Conservation (phyloP, 1,139 yeast genomes). For the Yamadazyma dushanensis region DNA sequence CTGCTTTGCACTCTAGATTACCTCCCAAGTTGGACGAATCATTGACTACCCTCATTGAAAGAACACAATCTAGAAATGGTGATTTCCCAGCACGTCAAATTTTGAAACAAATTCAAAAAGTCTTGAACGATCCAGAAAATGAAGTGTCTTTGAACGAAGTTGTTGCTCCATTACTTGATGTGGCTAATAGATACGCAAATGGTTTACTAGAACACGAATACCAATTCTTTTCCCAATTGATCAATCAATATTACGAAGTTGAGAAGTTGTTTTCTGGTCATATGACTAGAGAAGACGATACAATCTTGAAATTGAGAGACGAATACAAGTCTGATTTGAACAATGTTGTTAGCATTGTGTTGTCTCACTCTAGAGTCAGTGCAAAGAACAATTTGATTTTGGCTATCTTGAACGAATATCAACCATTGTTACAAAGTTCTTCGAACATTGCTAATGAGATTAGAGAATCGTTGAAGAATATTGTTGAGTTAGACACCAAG, state of each 20-base stretch:
- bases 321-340: constrained; percentile 76
- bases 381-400: constrained; percentile 88
- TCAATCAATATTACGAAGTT: constrained; percentile 71
- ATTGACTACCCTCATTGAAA: constrained; percentile 63
- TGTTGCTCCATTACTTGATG: constrained; percentile 69
- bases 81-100: constrained; percentile 94
- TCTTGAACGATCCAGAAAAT: constrained; percentile 47
- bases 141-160: constrained; percentile 54
- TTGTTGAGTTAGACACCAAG: constrained; percentile 87
- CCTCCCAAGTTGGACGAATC: constrained; percentile 74
- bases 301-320: constrained; percentile 81
- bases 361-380: constrained; percentile 91
- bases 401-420: constrained; percentile 81
- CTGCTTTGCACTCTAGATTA: constrained; percentile 90
- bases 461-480: constrained; percentile 67
- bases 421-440: constrained; percentile 67
- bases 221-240: constrained; percentile 64
- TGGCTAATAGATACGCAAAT: constrained; percentile 67
- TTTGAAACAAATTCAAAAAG: constrained; percentile 59
- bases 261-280: constrained; percentile 79
- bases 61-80: constrained; percentile 65
- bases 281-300: constrained; percentile 80
- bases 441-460: constrained; percentile 71
- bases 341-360: constrained; percentile 67
- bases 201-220: constrained; percentile 88